phyloP scores from a whole-genome alignment of 1,139 yeast species.

The Fermentozyma sake region DNA sequence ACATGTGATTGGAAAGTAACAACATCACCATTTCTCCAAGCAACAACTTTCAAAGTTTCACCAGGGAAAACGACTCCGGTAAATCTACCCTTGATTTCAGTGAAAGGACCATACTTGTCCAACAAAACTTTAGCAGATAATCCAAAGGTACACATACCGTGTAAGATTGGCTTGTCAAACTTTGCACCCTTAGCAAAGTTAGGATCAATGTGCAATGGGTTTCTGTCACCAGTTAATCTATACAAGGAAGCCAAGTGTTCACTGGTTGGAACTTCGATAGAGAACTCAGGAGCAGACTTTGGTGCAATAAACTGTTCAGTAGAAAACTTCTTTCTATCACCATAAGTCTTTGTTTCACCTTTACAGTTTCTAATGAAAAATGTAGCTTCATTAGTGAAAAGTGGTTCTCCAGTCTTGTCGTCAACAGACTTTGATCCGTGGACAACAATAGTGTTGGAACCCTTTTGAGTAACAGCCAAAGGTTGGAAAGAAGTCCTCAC shows the following conservation, averaged over 20 bases:
- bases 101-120: constrained; percentile 77
- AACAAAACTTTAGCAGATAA: constrained; percentile 70
- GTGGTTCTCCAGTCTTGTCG: constrained; percentile 59
- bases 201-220: constrained; percentile 95
- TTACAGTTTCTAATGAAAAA: constrained; percentile 82
- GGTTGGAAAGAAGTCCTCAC: constrained; percentile 63
- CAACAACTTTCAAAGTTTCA: constrained; percentile 74
- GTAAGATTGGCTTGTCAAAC: constrained; percentile 83
- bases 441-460: constrained; percentile 79
- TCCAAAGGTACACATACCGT: constrained; percentile 89
- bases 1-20: constrained; percentile 83
- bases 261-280: constrained; percentile 53
- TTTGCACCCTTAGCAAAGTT: constrained; percentile 84
- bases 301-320: constrained; percentile 66
- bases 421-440: constrained; percentile 73
- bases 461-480: constrained; percentile 77
- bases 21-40: constrained; percentile 74
- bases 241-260: constrained; percentile 84
- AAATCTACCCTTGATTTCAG: constrained; percentile 87
- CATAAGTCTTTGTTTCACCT: constrained; percentile 52
- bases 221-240: constrained; percentile 89
- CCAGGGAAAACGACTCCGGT: constrained; percentile 97
- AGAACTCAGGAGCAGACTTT: constrained; percentile 63
- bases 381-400: constrained; percentile 82
- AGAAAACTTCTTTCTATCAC: constrained; percentile 53